Evolutionary conservation across 2,329 filamentous ascomycete genomes (phyloP), one percentile per base, ranked within the genome.

Genomic region (Fusarium udum): DNA sequence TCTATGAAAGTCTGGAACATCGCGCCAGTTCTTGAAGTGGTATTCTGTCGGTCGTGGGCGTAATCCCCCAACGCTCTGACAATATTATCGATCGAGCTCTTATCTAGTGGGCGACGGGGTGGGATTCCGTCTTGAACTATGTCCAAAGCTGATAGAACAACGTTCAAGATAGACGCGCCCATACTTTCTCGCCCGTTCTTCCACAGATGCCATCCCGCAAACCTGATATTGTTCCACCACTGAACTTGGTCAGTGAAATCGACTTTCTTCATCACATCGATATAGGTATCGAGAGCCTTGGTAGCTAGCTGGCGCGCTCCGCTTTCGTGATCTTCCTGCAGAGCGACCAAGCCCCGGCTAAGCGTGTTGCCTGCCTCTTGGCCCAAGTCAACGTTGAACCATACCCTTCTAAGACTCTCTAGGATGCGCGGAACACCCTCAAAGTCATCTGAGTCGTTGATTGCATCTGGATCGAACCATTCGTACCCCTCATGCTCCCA

Each of bases 151-250:
- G 82, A 80, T 10, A 90, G 78, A 15, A 91, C 66, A 16, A 83
- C 84, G 51, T 81, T 84, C 43, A 89, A 82, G 34, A 92, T 89
- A 3, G 90, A 86, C 1, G 90, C 87, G 2, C 87, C 87, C 90
- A 92, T 92, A 77, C 87, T 90, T 70, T 90, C 89, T n/a, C 90
- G 85, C 0, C 90, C 89, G 61, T 91, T 90, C 75, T 91, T 91
- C 80, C 88, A 89, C 3, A 93, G 81, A 78, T 92, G 88, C 87
- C 91, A 92, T 6, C 86, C 88, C 5, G 84, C 84, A 82, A 88
- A 85, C 20, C 88, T 84, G n/a, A 87, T 78, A 34, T 84, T 85
- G 32, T 78, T 79, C 89, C 90, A 92, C 85, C 89, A 90, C 12
- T 78, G 79, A 2, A 84, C 79, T 76, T 61, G 5, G 15, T 72